A percentile compares a stretch with the other conserved stretches of the same genome.
Conservation (phyloP, 768 basidiomycete species). For the Lentinula edodes region DNA sequence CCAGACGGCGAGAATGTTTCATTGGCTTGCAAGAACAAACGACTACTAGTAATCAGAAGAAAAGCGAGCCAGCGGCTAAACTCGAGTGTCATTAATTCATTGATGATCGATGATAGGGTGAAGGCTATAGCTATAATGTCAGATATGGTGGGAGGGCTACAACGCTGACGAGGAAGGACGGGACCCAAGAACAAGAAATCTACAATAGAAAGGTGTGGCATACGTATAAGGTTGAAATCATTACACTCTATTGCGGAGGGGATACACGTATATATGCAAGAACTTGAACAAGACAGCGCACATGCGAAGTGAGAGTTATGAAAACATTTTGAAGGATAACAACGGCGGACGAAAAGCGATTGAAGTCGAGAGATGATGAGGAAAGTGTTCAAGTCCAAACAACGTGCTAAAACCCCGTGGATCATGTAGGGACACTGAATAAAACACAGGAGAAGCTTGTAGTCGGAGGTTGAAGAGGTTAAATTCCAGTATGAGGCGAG, state of each 20-base stretch:
- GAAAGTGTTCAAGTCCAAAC: neutral
- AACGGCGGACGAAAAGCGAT: neutral
- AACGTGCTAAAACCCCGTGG: neutral
- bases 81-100: no score
- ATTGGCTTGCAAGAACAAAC: no score
- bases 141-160: neutral
- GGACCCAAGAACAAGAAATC: neutral
- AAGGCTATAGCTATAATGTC: neutral
- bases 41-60: no score
- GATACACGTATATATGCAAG: neutral
- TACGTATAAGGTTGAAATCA: neutral
- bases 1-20: no score
- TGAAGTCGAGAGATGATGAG: no score
- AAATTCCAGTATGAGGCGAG: neutral
- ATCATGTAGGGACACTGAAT: neutral
- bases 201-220: neutral
- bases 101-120: no score
- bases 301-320: neutral
- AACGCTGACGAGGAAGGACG: neutral
- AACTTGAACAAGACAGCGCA: neutral
- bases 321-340: neutral
- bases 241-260: neutral
- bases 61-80: no score
- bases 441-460: neutral
- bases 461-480: neutral